Evolutionary conservation across 2,329 filamentous ascomycete genomes (phyloP), one percentile per base, ranked within the genome.

Genomic region (Camillea tinctor): DNA sequence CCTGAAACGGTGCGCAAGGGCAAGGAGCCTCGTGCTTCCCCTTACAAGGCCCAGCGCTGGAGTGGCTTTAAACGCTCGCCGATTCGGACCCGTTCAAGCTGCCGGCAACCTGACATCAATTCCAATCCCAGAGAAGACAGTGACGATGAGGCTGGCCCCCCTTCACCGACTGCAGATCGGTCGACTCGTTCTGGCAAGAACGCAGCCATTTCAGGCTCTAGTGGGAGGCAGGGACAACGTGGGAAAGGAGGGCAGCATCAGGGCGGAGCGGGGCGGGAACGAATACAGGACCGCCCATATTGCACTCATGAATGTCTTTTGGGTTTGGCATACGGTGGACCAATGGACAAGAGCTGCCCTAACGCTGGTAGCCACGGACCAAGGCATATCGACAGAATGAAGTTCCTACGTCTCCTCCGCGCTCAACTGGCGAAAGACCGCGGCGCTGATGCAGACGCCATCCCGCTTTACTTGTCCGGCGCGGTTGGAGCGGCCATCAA

Each of bases 291-390:
- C 21, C 55, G 59, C n/a, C 61, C 61, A 11, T 68, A 59, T 22
- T 66, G 64, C 58, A 66, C 63, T 23, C 64, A 63, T 1, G 40
- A 59, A 17, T 69, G 62, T 49, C 60, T 69, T 20, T 56, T 54
- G 21, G 66, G 88, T 86, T 64, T 85, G 81, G 21, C 85, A 82
- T 84, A 86, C 84, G 64, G 56, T 17, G 54, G 59, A 30, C 55
- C 62, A 11, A 59, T 73, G 19, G 72, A 76, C 54, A 6, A 67
- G 50, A 17, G 51, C 40, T 76, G 70, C 54, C 72, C 71, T 0
- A 76, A 76, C 61, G 44, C 66, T 21, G 6, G 52, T 21, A 54
- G 64, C 60, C 68, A 76, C 57, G 62, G 63, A 52, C 51, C 22
- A 26, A 36, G 56, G 22, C 69, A 77, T 51, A 66, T 77, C 15